These are phyloP conservation scores for Candida neerlandica DNA, from an alignment of 1,139 yeast species.

Conservation along the genomic window DNA sequence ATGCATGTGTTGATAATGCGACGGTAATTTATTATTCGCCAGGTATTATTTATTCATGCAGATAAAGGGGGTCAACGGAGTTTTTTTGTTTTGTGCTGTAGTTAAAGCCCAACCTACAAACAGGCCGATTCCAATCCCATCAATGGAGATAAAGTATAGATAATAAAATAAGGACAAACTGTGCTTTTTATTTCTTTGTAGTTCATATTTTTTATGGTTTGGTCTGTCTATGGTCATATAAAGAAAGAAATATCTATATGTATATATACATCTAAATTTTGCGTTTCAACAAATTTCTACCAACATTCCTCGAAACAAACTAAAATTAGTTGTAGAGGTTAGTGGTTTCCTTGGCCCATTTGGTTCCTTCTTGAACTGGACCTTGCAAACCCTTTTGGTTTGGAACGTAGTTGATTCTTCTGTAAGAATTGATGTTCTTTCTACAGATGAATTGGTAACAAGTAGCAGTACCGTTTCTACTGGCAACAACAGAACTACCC, in stretches of 20 bases:
- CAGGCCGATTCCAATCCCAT: too few species aligned
- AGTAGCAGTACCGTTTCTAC: constrained; percentile 93
- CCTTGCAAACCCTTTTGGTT: constrained; percentile 73
- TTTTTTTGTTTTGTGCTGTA: neutral
- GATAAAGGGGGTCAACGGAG: constrained; percentile 1
- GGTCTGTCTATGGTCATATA: too few species aligned
- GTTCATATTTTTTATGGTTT: too few species aligned
- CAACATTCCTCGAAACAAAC: neutral
- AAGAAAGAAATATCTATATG: neutral
- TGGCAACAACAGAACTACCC: constrained; percentile 76
- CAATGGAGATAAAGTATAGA: too few species aligned
- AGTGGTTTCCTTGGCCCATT: constrained; percentile 37
- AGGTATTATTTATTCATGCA: neutral
- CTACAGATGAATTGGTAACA: constrained; percentile 90
- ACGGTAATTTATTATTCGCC: neutral
- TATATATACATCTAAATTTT: neutral
- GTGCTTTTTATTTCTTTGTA: too few species aligned
- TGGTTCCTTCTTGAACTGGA: constrained; percentile 55
- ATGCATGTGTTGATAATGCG: neutral
- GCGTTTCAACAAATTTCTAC: neutral
- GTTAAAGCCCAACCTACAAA: too few species aligned
- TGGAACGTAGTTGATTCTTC: constrained; percentile 81
- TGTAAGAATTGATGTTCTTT: constrained; percentile 84
- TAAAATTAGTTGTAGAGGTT: constrained; percentile 12
- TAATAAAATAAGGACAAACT: too few species aligned